A percentile compares a stretch with the other conserved stretches of the same genome.
Evolutionary conservation across 108 stramenopile species (phyloP).

Genomic region (Cyclotella atomus): DNA sequence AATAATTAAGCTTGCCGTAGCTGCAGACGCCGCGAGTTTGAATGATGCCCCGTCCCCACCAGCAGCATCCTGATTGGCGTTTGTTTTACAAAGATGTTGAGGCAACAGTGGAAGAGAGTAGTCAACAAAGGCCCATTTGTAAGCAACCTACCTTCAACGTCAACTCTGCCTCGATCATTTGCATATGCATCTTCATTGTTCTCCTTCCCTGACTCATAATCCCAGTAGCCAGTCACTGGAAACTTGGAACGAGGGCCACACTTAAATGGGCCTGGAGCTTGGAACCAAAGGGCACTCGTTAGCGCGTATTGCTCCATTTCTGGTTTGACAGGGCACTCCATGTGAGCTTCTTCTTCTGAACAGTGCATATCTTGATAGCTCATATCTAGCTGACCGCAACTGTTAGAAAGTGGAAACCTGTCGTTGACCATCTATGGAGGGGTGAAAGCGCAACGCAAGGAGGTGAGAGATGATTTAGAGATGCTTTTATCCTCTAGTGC

Average conservation of each 20-base stretch:
- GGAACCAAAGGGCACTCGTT: conserved; percentile 53
- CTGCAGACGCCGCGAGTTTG: conserved; percentile 51
- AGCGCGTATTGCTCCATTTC: conserved; percentile 49
- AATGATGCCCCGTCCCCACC: conserved; percentile 54
- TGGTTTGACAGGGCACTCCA: conserved; percentile 43
- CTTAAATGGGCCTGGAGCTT: conserved; percentile 50
- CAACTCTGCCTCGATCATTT: conserved; percentile 42
- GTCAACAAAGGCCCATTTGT: too few relatives aligned
- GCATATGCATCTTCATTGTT: conserved; percentile 48
- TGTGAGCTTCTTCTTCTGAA: conserved; percentile 31
- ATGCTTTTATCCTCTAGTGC: not conserved
- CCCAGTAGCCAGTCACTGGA: conserved; percentile 53
- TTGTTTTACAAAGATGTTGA: not conserved
- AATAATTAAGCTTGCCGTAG: conserved; percentile 54
- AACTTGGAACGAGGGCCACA: conserved; percentile 46
- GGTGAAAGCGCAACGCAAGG: not conserved
- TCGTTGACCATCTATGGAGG: conserved; percentile 32
- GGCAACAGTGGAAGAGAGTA: too few relatives aligned
- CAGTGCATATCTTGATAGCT: conserved; percentile 50
- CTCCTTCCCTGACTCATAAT: conserved; percentile 43
- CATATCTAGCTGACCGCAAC: conserved; percentile 47
- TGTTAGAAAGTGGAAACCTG: conserved; percentile 38
- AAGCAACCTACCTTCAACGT: conserved; percentile 35
- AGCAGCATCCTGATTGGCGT: conserved; percentile 27
- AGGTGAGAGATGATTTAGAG: not conserved